phyloP scores from a whole-genome alignment of 768 basidiomycete species.

The Tricholoma sp. region DNA sequence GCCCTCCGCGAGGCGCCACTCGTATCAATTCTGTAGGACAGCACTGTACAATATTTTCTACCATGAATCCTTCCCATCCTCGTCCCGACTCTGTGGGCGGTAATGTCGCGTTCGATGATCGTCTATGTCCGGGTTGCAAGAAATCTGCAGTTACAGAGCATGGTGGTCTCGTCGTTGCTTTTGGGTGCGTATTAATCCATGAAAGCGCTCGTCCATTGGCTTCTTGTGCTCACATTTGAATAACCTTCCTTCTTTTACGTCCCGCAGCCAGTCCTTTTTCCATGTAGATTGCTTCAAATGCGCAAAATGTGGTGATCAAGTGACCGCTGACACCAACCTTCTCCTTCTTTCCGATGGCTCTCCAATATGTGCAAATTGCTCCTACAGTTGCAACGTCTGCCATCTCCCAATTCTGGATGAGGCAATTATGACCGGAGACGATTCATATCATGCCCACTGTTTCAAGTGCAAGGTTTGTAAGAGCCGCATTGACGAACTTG shows the following conservation, averaged over 20 bases:
- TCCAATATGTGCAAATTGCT: slow-evolving; percentile 93
- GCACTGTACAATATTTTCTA: slow-evolving; percentile 17
- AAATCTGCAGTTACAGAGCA: slow-evolving; percentile 73
- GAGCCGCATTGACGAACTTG: slow-evolving; percentile 93
- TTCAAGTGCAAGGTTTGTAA: slow-evolving; percentile 97
- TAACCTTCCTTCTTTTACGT: not conserved
- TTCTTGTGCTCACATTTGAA: slow-evolving; percentile 5
- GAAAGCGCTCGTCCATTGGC: not conserved
- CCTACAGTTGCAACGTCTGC: slow-evolving; percentile 95
- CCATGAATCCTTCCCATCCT: slow-evolving; percentile 25
- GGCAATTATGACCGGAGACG: slow-evolving; percentile 99
- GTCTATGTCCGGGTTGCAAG: slow-evolving; percentile 79
- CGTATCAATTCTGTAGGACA: not conserved
- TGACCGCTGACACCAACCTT: slow-evolving; percentile 96
- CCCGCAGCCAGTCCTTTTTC: slow-evolving; percentile 82
- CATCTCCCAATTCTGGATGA: slow-evolving; percentile 93
- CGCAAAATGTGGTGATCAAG: slow-evolving; percentile 89
- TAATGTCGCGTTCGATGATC: slow-evolving; percentile 40
- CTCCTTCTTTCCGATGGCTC: slow-evolving; percentile 94
- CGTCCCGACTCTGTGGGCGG: slow-evolving; percentile 27
- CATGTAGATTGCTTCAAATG: slow-evolving; percentile 96
- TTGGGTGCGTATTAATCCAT: slow-evolving; percentile 63
- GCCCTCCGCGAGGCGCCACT: slow-evolving; percentile 8
- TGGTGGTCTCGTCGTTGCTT: slow-evolving; percentile 89
- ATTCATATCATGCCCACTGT: slow-evolving; percentile 97